These are phyloP conservation scores for Rhynchospora breviuscula DNA, from an alignment of 176 grass and related monocot genomes.

Conservation along the genomic window DNA sequence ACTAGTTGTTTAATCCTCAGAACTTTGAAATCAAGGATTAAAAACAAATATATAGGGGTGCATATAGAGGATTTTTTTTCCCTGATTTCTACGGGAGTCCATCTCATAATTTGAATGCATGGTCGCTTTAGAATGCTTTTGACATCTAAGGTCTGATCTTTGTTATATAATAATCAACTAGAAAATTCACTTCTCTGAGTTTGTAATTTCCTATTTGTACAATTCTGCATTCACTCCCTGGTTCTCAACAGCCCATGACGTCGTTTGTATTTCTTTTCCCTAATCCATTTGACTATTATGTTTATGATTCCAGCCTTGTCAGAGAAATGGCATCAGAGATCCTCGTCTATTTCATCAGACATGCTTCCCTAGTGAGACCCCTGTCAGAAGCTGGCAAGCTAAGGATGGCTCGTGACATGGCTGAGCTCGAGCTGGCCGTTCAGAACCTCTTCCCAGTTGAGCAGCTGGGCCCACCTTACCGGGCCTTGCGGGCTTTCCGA, in stretches of 20 bases:
- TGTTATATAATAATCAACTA: not conserved
- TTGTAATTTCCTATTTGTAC: not conserved
- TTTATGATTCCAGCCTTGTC: slow-evolving; percentile 38
- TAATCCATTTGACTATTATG: not conserved
- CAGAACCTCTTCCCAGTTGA: slow-evolving; percentile 99
- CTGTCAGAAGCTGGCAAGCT: slow-evolving; percentile 96
- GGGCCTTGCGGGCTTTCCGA: slow-evolving; percentile 74
- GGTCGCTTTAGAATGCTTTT: not conserved
- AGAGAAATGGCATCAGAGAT: slow-evolving; percentile 90
- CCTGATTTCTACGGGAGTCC: not conserved
- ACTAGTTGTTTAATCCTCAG: not conserved
- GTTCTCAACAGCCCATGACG: not conserved
- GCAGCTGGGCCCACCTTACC: slow-evolving; percentile 84
- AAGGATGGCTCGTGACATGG: slow-evolving; percentile 97
- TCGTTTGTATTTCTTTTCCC: not conserved
- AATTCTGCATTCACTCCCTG: not conserved
- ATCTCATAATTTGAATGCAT: not conserved
- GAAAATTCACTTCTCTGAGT: not conserved
- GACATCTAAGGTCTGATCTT: not conserved
- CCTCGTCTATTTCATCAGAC: slow-evolving; percentile 96
- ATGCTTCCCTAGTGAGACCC: slow-evolving; percentile 86
- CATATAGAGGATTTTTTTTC: slow-evolving; percentile 1
- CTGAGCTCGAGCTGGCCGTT: slow-evolving; percentile 78
- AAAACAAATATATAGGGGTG: not conserved
- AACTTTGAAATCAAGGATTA: not conserved